Percentiles rank a stretch among this genome's conserved stretches.
Evolutionary conservation across 345 rosid species (phyloP).

Genomic region (Aegle marmelos): DNA sequence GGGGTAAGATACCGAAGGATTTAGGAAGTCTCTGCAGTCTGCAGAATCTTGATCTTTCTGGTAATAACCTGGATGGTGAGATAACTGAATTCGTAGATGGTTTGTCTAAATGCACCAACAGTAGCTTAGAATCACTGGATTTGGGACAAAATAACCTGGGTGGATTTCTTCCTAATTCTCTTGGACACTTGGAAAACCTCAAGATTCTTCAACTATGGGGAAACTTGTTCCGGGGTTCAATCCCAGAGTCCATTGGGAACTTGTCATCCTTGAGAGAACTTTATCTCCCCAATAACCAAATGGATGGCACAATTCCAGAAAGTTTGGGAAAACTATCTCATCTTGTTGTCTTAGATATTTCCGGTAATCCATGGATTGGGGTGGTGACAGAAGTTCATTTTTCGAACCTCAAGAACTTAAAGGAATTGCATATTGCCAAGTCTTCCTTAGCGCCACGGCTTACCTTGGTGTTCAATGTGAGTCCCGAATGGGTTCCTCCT

Average conservation of each 20-base stretch:
- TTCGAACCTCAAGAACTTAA: slow-evolving; percentile 17
- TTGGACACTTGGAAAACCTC: background rate
- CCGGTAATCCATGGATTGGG: slow-evolving; percentile 13
- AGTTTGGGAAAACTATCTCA: slow-evolving; percentile 7
- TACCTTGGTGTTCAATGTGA: slow-evolving; percentile 9
- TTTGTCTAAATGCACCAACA: slow-evolving; percentile 15
- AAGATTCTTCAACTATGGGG: background rate
- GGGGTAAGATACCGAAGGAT: background rate
- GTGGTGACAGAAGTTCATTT: slow-evolving; percentile 20
- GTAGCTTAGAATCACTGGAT: slow-evolving; percentile 19
- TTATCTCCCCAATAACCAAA: background rate
- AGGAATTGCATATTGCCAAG: background rate
- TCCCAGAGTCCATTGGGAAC: slow-evolving; percentile 22
- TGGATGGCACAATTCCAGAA: slow-evolving; percentile 18
- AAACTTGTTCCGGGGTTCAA: slow-evolving; percentile 11
- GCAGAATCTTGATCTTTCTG: slow-evolving; percentile 12
- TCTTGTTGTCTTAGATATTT: slow-evolving; percentile 7
- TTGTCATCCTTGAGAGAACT: slow-evolving; percentile 14
- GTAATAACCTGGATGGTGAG: slow-evolving; percentile 9
- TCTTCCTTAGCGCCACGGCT: background rate
- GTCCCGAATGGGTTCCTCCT: slow-evolving; percentile 19
- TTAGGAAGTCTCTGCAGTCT: slow-evolving; percentile 17
- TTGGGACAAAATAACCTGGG: slow-evolving; percentile 19
- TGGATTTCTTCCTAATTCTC: slow-evolving; percentile 18
- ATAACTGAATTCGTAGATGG: background rate